These are phyloP conservation scores for Parsonsia alboflavescens DNA, from an alignment of 257 asterid genomes.

Conservation along the genomic window DNA sequence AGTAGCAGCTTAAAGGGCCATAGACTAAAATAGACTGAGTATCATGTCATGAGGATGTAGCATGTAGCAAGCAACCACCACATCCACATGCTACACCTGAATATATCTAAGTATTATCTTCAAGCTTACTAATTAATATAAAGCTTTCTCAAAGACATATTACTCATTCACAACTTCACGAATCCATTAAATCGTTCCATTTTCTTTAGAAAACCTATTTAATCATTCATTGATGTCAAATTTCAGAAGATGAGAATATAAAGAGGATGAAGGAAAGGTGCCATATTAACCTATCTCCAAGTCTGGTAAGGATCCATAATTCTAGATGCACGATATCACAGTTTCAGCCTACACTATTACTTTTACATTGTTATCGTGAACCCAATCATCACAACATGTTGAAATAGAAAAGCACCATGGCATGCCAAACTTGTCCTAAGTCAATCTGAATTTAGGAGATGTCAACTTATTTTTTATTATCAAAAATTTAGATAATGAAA, in stretches of 20 bases:
- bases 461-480: not conserved
- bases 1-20: not conserved
- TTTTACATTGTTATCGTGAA: not conserved
- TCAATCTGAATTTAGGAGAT: not conserved
- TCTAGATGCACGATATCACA: not conserved
- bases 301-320: not conserved
- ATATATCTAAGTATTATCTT: not conserved
- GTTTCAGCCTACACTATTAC: not conserved
- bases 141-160: not conserved
- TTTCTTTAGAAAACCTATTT: not conserved
- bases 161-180: not conserved
- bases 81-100: too few relatives aligned
- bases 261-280: not conserved
- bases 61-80: not conserved
- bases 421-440: not conserved
- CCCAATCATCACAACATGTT: not conserved
- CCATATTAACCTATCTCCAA: not conserved
- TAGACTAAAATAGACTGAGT: not conserved
- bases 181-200: not conserved
- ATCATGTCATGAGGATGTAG: not conserved
- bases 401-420: not conserved
- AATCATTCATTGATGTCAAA: not conserved
- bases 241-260: not conserved
- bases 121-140: not conserved
- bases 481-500: not conserved